These are phyloP conservation scores for Camellia lanceoleosa DNA, from an alignment of 148 eudicot species.

Conservation along the genomic window DNA sequence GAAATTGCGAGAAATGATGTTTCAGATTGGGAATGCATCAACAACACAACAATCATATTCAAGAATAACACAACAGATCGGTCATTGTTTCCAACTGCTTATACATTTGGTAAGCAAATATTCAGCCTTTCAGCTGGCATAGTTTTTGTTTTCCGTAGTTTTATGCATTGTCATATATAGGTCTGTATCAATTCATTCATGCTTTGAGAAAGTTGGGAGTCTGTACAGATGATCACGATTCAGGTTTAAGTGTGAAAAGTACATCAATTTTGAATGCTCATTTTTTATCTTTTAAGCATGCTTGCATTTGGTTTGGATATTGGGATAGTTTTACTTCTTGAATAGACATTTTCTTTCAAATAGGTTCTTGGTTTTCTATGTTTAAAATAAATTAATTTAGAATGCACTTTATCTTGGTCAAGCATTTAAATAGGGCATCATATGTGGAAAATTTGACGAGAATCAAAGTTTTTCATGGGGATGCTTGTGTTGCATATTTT, in stretches of 20 bases:
- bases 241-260: too few relatives aligned
- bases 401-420: too few relatives aligned
- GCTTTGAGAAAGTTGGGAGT: too few relatives aligned
- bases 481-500: neutral
- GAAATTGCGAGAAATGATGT: slow-evolving; percentile 58
- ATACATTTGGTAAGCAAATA: slow-evolving; percentile 53
- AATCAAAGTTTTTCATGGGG: neutral
- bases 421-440: too few relatives aligned
- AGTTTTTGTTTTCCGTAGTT: neutral
- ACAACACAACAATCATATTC: slow-evolving; percentile 54
- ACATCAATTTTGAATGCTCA: too few relatives aligned
- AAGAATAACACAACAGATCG: slow-evolving; percentile 57
- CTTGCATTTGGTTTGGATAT: too few relatives aligned
- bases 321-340: too few relatives aligned
- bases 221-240: too few relatives aligned
- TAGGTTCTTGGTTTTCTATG: neutral
- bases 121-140: neutral
- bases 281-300: too few relatives aligned
- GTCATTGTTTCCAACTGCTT: slow-evolving; percentile 53
- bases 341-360: neutral
- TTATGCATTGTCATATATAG: too few relatives aligned
- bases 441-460: neutral
- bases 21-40: slow-evolving; percentile 75
- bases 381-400: too few relatives aligned
- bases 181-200: too few relatives aligned